Percentiles rank a stretch among this genome's conserved stretches.
Conservation (phyloP, 208 protist species). For the Leishmania guyanensis region DNA sequence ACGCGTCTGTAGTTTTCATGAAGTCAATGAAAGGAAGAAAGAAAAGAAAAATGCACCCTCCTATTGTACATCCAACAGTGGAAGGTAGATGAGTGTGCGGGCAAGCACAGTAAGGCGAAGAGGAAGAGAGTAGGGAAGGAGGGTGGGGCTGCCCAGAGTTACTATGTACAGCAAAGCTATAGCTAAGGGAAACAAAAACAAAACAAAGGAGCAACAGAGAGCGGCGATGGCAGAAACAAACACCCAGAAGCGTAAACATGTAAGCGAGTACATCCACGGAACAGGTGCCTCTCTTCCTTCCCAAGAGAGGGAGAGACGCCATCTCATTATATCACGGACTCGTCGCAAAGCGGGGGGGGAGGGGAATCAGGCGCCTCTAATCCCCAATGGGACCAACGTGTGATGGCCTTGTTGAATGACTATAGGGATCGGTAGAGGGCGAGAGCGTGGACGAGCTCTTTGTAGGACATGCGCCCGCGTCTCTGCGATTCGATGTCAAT, state of each 20-base stretch:
- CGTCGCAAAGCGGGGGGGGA: not conserved
- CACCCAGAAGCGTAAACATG: too few relatives aligned
- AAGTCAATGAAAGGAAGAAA: not conserved
- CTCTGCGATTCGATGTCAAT: slow-evolving; percentile 35
- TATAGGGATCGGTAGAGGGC: slow-evolving; percentile 60
- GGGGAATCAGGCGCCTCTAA: not conserved
- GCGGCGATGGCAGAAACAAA: not conserved
- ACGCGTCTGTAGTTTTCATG: not conserved
- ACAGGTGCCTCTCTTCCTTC: not conserved
- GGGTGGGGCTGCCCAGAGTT: not conserved
- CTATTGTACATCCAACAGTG: slow-evolving; percentile 6
- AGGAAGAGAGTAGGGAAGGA: slow-evolving; percentile 13
- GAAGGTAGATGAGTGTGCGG: not conserved
- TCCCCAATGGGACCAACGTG: not conserved
- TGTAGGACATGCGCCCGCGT: slow-evolving; percentile 50
- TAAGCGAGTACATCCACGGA: not conserved
- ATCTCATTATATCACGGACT: not conserved
- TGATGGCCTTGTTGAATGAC: not conserved
- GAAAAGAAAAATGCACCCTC: not conserved
- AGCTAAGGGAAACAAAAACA: not conserved
- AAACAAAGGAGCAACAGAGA: not conserved
- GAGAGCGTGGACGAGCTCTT: slow-evolving; percentile 53
- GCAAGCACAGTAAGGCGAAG: slow-evolving; percentile 8
- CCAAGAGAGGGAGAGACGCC: not conserved
- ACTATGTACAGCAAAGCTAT: slow-evolving; percentile 1